phyloP scores from a whole-genome alignment of 2,329 filamentous ascomycete species.

The Penicillium sp. region DNA sequence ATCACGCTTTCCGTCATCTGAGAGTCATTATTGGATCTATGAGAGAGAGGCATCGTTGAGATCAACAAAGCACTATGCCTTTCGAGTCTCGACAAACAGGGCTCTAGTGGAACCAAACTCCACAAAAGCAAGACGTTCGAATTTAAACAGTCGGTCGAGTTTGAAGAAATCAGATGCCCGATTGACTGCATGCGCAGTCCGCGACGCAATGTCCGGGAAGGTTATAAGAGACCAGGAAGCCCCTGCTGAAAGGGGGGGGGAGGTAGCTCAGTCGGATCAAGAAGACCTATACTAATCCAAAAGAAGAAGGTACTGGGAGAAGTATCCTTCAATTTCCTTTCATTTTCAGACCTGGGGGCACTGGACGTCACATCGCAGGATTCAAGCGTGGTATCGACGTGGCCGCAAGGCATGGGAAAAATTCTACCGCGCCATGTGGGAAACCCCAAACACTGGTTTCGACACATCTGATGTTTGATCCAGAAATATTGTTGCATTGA shows the following conservation, averaged over 20 bases:
- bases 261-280: neutral
- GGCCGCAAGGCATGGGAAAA: conserved; percentile 24
- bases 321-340: neutral
- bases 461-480: conserved; percentile 20
- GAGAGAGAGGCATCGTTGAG: conserved; percentile 12
- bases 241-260: neutral
- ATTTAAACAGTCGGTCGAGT: neutral
- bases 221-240: neutral
- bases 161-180: neutral
- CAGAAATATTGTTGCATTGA: conserved; percentile 1
- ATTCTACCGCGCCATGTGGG: conserved; percentile 24
- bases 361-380: conserved; percentile 6
- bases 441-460: neutral
- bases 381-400: conserved; percentile 19
- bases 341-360: conserved; percentile 1
- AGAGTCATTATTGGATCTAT: conserved; percentile 13
- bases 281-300: conserved; percentile 3
- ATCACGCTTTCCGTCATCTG: conserved; percentile 12
- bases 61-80: neutral
- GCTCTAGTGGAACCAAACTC: neutral
- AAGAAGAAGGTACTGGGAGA: conserved; percentile 20
- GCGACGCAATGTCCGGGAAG: neutral
- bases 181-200: conserved; percentile 1
- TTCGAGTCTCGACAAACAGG: neutral
- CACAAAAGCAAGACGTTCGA: neutral